These are phyloP conservation scores for Aegilops umbellulata DNA, from an alignment of 176 grass and related monocot species.

Conservation along the genomic window DNA sequence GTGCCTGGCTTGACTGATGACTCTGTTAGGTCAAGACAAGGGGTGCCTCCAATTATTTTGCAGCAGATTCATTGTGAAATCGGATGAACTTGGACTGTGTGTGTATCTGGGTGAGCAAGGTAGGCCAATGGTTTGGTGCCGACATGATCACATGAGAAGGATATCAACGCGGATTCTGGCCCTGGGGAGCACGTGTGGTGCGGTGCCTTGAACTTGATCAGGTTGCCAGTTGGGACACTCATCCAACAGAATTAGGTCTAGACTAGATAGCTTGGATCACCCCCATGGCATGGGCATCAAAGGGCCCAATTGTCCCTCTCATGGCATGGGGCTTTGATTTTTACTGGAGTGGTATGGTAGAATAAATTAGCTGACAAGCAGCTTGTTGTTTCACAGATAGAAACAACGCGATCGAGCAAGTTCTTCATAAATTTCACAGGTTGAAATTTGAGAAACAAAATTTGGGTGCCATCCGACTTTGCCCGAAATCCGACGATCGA, in stretches of 20 bases:
- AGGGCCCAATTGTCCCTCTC: no score
- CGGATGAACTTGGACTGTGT: neutral
- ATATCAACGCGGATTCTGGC: conserved; percentile 9
- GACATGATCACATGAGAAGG: conserved; percentile 9
- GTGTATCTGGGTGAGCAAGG: neutral
- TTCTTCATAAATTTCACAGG: no score
- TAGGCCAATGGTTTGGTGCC: conserved; percentile 3
- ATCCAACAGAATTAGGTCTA: neutral
- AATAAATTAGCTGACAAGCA: no score
- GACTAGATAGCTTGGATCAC: neutral
- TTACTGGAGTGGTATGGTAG: no score
- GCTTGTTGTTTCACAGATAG: no score
- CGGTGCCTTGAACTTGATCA: neutral
- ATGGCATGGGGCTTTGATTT: no score
- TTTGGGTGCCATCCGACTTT: no score
- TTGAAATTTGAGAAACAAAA: no score
- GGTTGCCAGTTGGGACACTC: conserved; percentile 4
- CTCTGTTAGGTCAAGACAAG: conserved; percentile 17
- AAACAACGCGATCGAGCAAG: no score
- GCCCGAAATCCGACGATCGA: no score
- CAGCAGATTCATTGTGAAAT: neutral
- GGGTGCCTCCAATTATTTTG: neutral
- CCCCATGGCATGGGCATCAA: neutral
- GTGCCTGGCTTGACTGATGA: neutral
- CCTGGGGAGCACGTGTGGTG: neutral